Evolutionary conservation across 1,284 basidiomycete species (phyloP), one percentile per base, ranked within the genome.

Genomic region (Flammula alnicola): DNA sequence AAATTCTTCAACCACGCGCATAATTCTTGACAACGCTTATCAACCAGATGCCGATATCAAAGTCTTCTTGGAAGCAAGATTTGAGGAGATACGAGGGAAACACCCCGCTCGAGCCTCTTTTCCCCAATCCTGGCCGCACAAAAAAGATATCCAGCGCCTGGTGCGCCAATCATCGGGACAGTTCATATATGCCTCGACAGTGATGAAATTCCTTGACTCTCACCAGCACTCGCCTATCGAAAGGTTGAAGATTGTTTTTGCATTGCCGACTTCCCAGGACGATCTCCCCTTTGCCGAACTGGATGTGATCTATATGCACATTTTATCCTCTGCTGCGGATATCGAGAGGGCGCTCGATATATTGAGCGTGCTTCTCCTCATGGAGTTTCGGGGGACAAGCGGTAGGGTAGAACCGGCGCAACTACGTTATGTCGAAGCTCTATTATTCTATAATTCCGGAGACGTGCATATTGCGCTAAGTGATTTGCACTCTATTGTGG

Each of bases 151-250:
- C n/a, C 19, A 44, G 2, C 5, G 26, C 1, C 31, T 52, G 17
- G 42, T 52, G 4, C 14, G 30, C 3, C 37, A 43, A 27, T 38
- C 51, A 22, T 48, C 45, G 3, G 45, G 45, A 5, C 51, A 52
- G 17, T 52, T 52, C 29, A 44, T 52, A 12, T 52, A 52, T 14
- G 51, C 46, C 2, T 47, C 45, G 4, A 52, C 41, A 2, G 41
- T 44, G 17, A 23, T 47, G 4, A 42, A 29, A n/a, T 48, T 31
- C 31, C 32, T 47, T 16, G 19, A 11, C 2, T 47, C 45, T 1
- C 11, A 20, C 12, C 27, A 26, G 14, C 35, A 48, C 19, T 22
- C 14, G 5, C 51, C 51, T 3, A 10, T 25, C n/a, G 17, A 44
- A 12, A 35, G 31, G 23, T 35, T 52, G 8, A 32, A 47, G 8